A percentile compares a stretch with the other conserved stretches of the same genome.
Evolutionary conservation across 2,329 filamentous ascomycete species (phyloP).

Genomic region (Xylariaceae sp.): DNA sequence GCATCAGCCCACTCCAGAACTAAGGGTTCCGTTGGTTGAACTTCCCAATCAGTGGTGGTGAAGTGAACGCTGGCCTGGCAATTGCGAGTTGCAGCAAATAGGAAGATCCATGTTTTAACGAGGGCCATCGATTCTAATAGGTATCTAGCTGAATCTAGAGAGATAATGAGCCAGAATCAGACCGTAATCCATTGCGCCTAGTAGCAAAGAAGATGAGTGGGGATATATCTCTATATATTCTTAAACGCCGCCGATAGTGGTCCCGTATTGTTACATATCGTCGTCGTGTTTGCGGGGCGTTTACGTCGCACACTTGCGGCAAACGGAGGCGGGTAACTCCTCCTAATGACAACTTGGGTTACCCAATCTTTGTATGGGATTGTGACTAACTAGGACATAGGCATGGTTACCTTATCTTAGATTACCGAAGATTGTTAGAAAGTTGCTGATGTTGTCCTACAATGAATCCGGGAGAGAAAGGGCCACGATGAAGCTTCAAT

Average conservation of each 20-base stretch:
- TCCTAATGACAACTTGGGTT: constrained; percentile 4
- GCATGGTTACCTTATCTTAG: too few relatives aligned
- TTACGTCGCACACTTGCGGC: constrained; percentile 14
- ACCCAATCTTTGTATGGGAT: background rate
- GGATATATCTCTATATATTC: background rate
- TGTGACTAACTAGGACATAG: too few relatives aligned
- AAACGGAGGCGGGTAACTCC: constrained; percentile 21
- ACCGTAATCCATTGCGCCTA: background rate
- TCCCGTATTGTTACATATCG: background rate
- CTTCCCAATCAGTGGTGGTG: constrained; percentile 15
- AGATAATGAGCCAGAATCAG: background rate
- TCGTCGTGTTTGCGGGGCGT: constrained; percentile 14
- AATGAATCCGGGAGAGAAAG: too few relatives aligned
- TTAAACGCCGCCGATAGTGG: too few relatives aligned
- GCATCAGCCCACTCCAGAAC: constrained; percentile 11
- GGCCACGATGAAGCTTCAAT: too few relatives aligned
- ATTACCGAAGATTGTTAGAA: too few relatives aligned
- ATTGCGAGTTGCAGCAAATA: background rate
- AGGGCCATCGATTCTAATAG: constrained; percentile 5
- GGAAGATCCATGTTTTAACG: background rate
- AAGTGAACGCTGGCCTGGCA: constrained; percentile 9
- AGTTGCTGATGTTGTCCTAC: too few relatives aligned
- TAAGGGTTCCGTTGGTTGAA: constrained; percentile 1
- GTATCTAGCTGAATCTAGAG: background rate
- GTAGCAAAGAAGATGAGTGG: background rate